Conservation (phyloP, 2,329 filamentous ascomycete species). For the Neobulgaria alba region DNA sequence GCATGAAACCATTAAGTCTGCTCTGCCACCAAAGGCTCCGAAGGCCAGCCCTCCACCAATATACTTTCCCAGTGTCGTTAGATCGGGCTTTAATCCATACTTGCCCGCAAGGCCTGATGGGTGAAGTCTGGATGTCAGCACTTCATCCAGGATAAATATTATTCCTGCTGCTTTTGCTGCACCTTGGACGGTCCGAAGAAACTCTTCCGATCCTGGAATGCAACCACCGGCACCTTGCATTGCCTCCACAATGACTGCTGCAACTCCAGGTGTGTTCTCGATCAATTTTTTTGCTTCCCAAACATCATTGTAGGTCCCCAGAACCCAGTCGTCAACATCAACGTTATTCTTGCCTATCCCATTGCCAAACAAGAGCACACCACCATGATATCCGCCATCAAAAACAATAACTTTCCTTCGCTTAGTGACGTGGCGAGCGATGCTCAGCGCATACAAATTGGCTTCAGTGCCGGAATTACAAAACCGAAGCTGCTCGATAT, state of each 20-base stretch:
- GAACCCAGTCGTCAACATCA: too few relatives aligned
- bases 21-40: conserved; percentile 55
- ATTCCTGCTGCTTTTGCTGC: too few relatives aligned
- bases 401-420: conserved; percentile 20
- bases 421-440: conserved; percentile 14
- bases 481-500: conserved; percentile 49
- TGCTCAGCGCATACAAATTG: conserved; percentile 49
- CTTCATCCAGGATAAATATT: conserved; percentile 61
- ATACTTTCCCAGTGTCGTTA: conserved; percentile 59
- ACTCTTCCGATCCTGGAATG: conserved; percentile 34
- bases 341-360: too few relatives aligned
- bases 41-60: conserved; percentile 59
- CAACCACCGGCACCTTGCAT: conserved; percentile 58
- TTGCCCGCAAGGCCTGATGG: conserved; percentile 39
- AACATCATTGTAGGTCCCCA: too few relatives aligned
- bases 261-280: too few relatives aligned
- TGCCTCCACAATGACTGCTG: conserved; percentile 50
- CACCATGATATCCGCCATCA: conserved; percentile 21
- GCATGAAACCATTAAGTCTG: conserved; percentile 49
- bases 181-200: too few relatives aligned
- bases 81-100: conserved; percentile 43
- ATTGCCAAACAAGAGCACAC: too few relatives aligned
- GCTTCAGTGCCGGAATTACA: conserved; percentile 60
- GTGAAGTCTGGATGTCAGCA: conserved; percentile 56
- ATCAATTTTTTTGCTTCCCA: too few relatives aligned